Base-by-base conservation (phyloP, 2,329 filamentous ascomycete species). In the Colletotrichum eleusines region DNA sequence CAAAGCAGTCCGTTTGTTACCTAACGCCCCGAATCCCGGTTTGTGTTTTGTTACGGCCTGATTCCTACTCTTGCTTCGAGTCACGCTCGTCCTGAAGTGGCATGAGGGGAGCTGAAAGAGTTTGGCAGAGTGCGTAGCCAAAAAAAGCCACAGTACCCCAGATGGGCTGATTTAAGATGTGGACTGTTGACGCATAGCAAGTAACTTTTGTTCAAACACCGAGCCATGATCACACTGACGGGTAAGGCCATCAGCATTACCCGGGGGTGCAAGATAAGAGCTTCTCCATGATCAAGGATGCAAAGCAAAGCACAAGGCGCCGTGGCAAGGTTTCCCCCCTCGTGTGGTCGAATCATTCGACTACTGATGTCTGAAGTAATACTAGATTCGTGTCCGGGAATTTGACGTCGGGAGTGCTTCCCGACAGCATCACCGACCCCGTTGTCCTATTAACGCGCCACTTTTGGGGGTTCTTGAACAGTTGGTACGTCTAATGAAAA, bases 321-420 rank as follows among this genome's bases (percentile, higher is more conserved):
- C 18, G 20, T 57, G 11, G 44, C 62, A 69, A 66, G 46, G 54
- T 60, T 66, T 60, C 2, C 62, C 18, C 23, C 31, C 35, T 11
- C 18, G 31, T 2, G 16, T 31, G 23, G 11, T 6, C 14, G 8
- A 18, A 5, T 31, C 11, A 20, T 40, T 46, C 58, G 64, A 46
- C 12, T n/a, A 18, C 35, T 4, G 31, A 48, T 2, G 18, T 6
- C 50, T 33, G 42, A 50, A 5, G 2, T 18, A 46, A 42, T 51
- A 20, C 5, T 42, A 8, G 38, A 20, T 53, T 16, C 6, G 8
- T 26, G 42, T 44, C n/a, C 7, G 20, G 23, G 38, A 46, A 8
- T 31, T 18, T 31, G 50, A 33, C 16, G 8, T 67, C 66, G 62
- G 66, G 31, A 14, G 2, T 5, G 5, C 67, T 70, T 42, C 63